Evolutionary conservation across 768 basidiomycete species (phyloP).

Genomic region (Phaeotremella fagi): DNA sequence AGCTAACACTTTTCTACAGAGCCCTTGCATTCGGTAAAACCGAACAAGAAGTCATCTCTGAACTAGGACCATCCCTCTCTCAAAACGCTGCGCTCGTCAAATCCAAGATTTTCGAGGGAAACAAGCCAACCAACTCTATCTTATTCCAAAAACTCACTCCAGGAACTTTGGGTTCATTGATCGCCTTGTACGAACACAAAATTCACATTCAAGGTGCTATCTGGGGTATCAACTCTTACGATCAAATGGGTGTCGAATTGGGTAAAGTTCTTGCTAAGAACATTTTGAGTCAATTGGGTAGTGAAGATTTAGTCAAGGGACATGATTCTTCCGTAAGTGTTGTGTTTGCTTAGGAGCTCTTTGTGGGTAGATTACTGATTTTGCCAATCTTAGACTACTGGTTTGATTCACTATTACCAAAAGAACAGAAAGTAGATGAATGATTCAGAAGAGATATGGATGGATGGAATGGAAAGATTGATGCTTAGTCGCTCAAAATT

Average conservation of each 20-base stretch:
- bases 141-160: constrained; percentile 91
- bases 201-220: constrained; percentile 96
- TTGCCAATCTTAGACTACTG: constrained; percentile 65
- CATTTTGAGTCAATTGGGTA: constrained; percentile 79
- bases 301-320: constrained; percentile 59
- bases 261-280: constrained; percentile 96
- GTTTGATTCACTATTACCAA: constrained; percentile 96
- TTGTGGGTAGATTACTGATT: constrained; percentile 5
- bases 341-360: not conserved
- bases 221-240: constrained; percentile 99
- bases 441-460: too few species aligned
- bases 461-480: too few species aligned
- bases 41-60: constrained; percentile 72
- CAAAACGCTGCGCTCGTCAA: constrained; percentile 83
- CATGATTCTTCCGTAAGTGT: constrained; percentile 74
- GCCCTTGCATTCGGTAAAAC: constrained; percentile 97
- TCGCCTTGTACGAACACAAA: constrained; percentile 67
- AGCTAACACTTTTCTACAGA: constrained; percentile 25
- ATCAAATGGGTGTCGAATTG: constrained; percentile 99
- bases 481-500: too few species aligned
- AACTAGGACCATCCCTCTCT: constrained; percentile 53
- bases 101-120: constrained; percentile 97
- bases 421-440: constrained; percentile 58
- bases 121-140: constrained; percentile 93
- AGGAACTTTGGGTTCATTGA: constrained; percentile 66